Base-by-base conservation (phyloP, 2,329 filamentous ascomycete species). In the Aspergillus terreus region DNA sequence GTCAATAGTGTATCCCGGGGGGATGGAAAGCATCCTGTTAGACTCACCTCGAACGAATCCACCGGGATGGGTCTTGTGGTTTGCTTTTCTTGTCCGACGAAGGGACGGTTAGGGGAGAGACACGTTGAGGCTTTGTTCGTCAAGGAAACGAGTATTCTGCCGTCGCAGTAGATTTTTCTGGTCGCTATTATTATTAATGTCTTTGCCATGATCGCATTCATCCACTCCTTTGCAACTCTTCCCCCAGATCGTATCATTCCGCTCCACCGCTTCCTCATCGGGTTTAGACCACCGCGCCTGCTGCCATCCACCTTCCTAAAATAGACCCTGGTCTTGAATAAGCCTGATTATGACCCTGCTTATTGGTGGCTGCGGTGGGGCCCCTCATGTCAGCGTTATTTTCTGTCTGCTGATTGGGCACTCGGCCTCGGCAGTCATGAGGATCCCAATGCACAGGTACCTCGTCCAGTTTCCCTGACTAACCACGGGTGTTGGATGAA, bases 171-270 rank as follows among this genome's bases (percentile, higher is more conserved):
- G 23, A 23, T 42, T 42, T 42, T 23, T 42, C n/a, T 21, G 40
- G 17, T 10, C 30, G 12, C 42, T 44, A 27, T 44, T 44, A 27
- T 44, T 44, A 27, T 27, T 44, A 32, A 27, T 32, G 12, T 15
- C 17, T 27, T 27, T 30, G 25, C 42, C 30, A 32, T 21, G 32
- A 51, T 36, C 14, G 14, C 52, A 41, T 47, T 45, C 47, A 15
- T 21, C 42, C 46, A 47, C 25, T 15, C 40, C 42, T 48, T 50
- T 51, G 47, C 45, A 49, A 44, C 45, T 40, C 54, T 54, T 47
- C 57, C 64, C 61, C 64, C 60, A 60, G 63, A 69, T 68, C 58
- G 54, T 55, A 58, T 56, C 51, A 54, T 51, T 52, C 40, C 40
- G 54, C 59, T 63, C 66, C 66, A 68, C 64, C 57, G 50, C 44